Evolutionary conservation across 768 basidiomycete species (phyloP).

Genomic region (Ramaria sp.): DNA sequence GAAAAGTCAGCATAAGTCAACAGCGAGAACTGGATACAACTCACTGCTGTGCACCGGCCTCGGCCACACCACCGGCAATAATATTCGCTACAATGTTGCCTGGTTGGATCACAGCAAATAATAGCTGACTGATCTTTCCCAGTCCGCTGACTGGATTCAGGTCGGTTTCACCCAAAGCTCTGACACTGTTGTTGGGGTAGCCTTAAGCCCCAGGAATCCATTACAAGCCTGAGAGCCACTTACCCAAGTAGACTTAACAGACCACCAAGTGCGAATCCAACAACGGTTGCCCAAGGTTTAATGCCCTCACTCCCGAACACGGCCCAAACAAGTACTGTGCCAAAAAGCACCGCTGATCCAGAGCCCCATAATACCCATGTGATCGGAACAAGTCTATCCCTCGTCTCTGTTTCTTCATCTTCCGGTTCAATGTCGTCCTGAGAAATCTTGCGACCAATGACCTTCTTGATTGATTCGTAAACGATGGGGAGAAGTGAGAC

Average conservation of each 20-base stretch:
- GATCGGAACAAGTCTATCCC: conserved; percentile 71
- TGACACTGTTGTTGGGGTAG: conserved; percentile 42
- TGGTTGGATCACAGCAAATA: conserved; percentile 91
- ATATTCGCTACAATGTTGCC: conserved; percentile 97
- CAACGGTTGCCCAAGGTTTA: conserved; percentile 86
- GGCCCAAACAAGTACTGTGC: conserved; percentile 74
- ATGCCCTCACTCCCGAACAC: conserved; percentile 90
- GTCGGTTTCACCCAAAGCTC: conserved; percentile 93
- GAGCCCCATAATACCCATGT: conserved; percentile 71
- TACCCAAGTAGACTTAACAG: conserved; percentile 83
- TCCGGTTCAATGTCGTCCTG: conserved; percentile 20
- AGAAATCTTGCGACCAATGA: conserved; percentile 18
- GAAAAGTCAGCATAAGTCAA: not conserved
- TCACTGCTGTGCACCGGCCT: conserved; percentile 89
- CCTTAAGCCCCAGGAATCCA: conserved; percentile 1
- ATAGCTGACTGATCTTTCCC: conserved; percentile 88
- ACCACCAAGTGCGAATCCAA: conserved; percentile 76
- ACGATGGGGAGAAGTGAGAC: conserved; percentile 76
- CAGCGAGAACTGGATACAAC: conserved; percentile 16
- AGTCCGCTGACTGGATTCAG: conserved; percentile 86
- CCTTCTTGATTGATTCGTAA: conserved; percentile 37
- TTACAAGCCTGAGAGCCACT: not conserved
- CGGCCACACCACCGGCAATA: conserved; percentile 93
- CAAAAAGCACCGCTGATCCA: conserved; percentile 45
- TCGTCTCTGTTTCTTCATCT: conserved; percentile 63